Conservation (phyloP, 2,329 filamentous ascomycete species). For the Penicillium occitanis region DNA sequence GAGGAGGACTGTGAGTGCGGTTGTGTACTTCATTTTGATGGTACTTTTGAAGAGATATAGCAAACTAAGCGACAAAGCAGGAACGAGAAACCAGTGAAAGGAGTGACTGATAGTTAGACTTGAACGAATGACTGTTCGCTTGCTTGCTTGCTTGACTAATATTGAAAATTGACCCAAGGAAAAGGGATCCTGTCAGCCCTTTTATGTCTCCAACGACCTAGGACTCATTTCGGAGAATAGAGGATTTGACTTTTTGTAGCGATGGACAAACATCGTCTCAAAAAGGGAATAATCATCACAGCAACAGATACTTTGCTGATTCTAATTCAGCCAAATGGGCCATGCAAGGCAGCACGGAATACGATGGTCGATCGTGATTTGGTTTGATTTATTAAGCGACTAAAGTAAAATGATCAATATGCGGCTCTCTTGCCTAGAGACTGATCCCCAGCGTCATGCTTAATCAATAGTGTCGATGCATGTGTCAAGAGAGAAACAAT, state of each 20-base stretch:
- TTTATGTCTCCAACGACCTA: slow-evolving; percentile 14
- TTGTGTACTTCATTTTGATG: slow-evolving; percentile 18
- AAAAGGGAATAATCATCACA: background rate
- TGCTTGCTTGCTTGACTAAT: background rate
- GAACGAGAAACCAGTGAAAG: background rate
- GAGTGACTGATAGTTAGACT: slow-evolving; percentile 17
- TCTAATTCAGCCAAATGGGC: background rate
- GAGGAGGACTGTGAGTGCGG: slow-evolving; percentile 14
- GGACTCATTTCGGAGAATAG: background rate
- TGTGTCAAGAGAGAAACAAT: background rate
- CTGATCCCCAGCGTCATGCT: background rate
- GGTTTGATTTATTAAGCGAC: background rate
- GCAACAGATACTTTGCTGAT: background rate
- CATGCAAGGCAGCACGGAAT: background rate
- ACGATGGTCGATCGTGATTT: slow-evolving; percentile 10
- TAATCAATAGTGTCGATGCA: slow-evolving; percentile 2
- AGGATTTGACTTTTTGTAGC: background rate
- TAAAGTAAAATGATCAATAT: background rate
- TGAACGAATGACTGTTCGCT: slow-evolving; percentile 15
- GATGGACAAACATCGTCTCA: background rate
- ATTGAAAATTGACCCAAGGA: background rate
- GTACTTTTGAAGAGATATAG: background rate
- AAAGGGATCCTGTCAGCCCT: slow-evolving; percentile 9
- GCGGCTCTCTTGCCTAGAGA: background rate
- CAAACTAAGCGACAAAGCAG: background rate